phyloP scores from a whole-genome alignment of 352 stramenopile genomes.

The Globisporangium solare region DNA sequence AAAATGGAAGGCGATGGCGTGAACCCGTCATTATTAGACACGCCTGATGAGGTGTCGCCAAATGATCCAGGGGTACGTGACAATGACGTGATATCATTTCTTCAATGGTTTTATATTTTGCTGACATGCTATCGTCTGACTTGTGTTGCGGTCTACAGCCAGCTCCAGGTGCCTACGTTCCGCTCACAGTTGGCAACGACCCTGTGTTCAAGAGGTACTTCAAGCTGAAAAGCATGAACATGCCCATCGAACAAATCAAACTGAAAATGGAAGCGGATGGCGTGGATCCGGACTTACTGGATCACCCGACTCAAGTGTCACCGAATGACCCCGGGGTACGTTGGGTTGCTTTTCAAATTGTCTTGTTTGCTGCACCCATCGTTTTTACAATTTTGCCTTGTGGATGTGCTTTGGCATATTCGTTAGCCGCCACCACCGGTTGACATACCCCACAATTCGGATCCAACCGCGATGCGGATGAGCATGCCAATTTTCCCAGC shows the following conservation, averaged over 20 bases:
- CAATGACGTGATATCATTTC: background rate
- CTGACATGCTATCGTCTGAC: background rate
- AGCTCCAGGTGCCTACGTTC: constrained; percentile 58
- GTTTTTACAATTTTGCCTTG: too few species aligned
- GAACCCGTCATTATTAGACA: constrained; percentile 55
- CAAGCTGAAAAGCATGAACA: constrained; percentile 80
- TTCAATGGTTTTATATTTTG: background rate
- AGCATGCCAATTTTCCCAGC: constrained; percentile 23
- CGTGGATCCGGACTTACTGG: constrained; percentile 57
- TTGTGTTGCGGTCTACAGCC: constrained; percentile 25
- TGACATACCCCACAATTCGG: background rate
- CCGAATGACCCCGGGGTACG: constrained; percentile 78
- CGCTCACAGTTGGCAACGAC: constrained; percentile 72
- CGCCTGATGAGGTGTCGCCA: constrained; percentile 59
- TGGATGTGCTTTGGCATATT: background rate
- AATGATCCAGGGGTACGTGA: constrained; percentile 70
- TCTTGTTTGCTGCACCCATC: too few species aligned
- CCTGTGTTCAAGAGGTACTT: constrained; percentile 83
- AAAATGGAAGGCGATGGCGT: constrained; percentile 81
- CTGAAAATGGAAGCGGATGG: constrained; percentile 84
- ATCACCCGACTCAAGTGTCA: constrained; percentile 55
- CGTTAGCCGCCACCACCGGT: constrained; percentile 20
- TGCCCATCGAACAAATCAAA: constrained; percentile 81
- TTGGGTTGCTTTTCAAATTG: constrained; percentile 1
- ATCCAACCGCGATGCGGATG: constrained; percentile 15